Evolutionary conservation across 2,329 filamentous ascomycete species (phyloP).

Genomic region (Sporothrix dimorphospora): DNA sequence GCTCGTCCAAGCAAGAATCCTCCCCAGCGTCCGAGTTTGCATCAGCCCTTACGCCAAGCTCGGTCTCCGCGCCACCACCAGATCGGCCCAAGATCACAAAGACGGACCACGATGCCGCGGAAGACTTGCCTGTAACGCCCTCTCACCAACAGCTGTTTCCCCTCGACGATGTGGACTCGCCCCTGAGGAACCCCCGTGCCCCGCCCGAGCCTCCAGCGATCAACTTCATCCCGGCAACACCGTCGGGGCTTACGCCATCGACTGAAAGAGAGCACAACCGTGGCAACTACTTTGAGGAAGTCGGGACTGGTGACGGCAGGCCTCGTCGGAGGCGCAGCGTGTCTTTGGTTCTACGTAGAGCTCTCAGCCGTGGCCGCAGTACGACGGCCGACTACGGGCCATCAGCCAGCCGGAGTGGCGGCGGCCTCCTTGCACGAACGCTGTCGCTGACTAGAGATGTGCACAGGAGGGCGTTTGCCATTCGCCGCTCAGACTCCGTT

Average conservation of each 20-base stretch:
- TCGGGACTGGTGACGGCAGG: slow-evolving; percentile 35
- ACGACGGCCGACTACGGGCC: slow-evolving; percentile 46
- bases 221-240: slow-evolving; percentile 66
- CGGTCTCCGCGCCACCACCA: background rate
- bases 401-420: slow-evolving; percentile 44
- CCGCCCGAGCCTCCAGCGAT: slow-evolving; percentile 59
- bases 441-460: slow-evolving; percentile 54
- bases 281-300: slow-evolving; percentile 57
- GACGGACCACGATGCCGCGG: slow-evolving; percentile 44
- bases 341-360: slow-evolving; percentile 56
- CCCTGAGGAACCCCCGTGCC: slow-evolving; percentile 63
- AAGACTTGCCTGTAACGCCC: slow-evolving; percentile 51
- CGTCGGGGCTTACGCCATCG: slow-evolving; percentile 61
- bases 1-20: slow-evolving; percentile 14
- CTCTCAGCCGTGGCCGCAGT: slow-evolving; percentile 46
- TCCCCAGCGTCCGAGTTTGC: slow-evolving; percentile 36
- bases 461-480: background rate
- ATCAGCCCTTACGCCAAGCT: slow-evolving; percentile 4
- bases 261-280: slow-evolving; percentile 55
- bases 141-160: slow-evolving; percentile 54
- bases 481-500: slow-evolving; percentile 26
- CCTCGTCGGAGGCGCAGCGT: slow-evolving; percentile 46
- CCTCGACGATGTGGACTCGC: slow-evolving; percentile 62
- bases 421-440: slow-evolving; percentile 53
- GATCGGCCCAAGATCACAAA: background rate